A percentile compares a stretch with the other conserved stretches of the same genome.
Evolutionary conservation across 1,139 yeast genomes (phyloP).

Genomic region (Zygosaccharomyces sapae): DNA sequence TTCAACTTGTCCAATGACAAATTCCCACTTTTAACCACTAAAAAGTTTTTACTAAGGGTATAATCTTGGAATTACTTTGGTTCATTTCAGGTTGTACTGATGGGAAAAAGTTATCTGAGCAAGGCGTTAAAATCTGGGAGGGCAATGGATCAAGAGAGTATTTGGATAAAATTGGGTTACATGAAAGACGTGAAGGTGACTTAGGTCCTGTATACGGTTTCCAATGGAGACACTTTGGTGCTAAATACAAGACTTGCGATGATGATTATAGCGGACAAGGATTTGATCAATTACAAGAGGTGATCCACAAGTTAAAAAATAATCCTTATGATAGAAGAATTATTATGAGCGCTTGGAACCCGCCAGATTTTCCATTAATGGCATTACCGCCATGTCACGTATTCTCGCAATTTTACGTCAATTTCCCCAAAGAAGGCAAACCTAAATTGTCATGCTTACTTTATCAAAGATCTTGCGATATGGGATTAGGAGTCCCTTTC

Average conservation of each 20-base stretch:
- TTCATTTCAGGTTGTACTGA: conserved; percentile 87
- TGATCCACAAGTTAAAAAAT: conserved; percentile 75
- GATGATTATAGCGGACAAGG: conserved; percentile 86
- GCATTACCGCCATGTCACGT: conserved; percentile 99
- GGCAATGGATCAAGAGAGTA: conserved; percentile 97
- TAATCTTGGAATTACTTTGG: conserved; percentile 88
- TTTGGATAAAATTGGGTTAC: conserved; percentile 75
- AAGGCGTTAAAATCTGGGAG: conserved; percentile 96
- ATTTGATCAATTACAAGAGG: conserved; percentile 78
- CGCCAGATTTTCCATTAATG: conserved; percentile 88
- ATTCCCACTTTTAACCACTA: conserved; percentile 89
- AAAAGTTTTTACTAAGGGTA: conserved; percentile 85
- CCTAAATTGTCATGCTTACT: conserved; percentile 80
- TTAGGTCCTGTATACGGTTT: conserved; percentile 98
- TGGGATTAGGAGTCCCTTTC: conserved; percentile 98
- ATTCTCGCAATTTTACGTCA: conserved; percentile 90
- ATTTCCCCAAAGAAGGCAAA: conserved; percentile 55
- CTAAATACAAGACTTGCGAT: conserved; percentile 79
- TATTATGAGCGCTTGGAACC: conserved; percentile 97
- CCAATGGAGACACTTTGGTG: conserved; percentile 99
- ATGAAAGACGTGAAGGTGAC: conserved; percentile 84
- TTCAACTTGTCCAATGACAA: conserved; percentile 67
- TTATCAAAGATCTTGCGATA: conserved; percentile 96
- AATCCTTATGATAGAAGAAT: conserved; percentile 94
- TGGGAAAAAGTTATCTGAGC: conserved; percentile 68